phyloP scores from a whole-genome alignment of 139 green algal species.

The Dunaliella primolecta region DNA sequence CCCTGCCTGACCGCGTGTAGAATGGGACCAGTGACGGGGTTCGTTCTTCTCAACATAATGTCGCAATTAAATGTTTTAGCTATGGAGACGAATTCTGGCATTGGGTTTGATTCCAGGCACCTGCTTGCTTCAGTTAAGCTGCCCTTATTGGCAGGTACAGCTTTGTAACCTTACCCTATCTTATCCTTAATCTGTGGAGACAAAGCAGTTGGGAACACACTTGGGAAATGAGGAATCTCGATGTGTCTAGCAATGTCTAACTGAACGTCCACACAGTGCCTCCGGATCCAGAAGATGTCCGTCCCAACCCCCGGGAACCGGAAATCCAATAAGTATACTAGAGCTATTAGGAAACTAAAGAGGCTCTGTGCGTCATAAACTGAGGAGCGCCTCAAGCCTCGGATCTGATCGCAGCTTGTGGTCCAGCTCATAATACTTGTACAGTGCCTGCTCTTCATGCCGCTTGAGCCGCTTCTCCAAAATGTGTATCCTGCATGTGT shows the following conservation, averaged over 20 bases:
- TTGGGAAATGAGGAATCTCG: background rate
- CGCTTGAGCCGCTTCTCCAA: conserved; percentile 75
- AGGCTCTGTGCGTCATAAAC: too few relatives aligned
- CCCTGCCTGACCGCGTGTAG: too few relatives aligned
- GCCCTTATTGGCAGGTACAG: too few relatives aligned
- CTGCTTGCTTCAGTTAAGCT: too few relatives aligned
- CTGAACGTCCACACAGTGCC: background rate
- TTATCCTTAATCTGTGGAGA: too few relatives aligned
- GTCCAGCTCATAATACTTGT: conserved; percentile 85
- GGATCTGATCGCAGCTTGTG: conserved; percentile 66
- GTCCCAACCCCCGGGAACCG: too few relatives aligned
- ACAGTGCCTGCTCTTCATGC: conserved; percentile 81
- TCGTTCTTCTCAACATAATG: background rate
- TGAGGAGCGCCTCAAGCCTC: conserved; percentile 54
- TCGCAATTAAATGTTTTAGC: background rate
- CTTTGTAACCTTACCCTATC: too few relatives aligned
- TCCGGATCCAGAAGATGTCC: background rate
- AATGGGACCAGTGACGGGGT: too few relatives aligned
- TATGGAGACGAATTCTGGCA: background rate
- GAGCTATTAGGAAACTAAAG: too few relatives aligned
- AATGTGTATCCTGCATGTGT: conserved; percentile 59
- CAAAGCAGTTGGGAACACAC: background rate
- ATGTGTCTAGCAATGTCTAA: background rate
- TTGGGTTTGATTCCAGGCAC: background rate
- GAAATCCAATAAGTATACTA: too few relatives aligned